These are phyloP conservation scores for Botryotinia calthae DNA, from an alignment of 2,329 filamentous ascomycete species.

Conservation along the genomic window DNA sequence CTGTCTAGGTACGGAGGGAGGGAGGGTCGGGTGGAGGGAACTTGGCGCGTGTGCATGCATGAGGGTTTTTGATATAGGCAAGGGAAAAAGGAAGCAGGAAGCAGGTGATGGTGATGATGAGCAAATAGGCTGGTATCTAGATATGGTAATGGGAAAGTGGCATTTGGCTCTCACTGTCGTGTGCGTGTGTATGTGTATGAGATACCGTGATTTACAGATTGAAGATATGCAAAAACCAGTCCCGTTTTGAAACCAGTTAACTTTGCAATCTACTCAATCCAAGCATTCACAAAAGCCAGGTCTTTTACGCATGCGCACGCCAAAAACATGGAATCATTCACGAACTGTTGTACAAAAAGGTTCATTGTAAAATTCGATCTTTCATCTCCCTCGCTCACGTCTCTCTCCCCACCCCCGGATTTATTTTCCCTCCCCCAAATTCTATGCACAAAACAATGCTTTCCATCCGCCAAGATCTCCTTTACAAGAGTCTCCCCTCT, in stretches of 20 bases:
- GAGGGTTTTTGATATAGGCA: neutral
- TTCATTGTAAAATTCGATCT: slow-evolving; percentile 3
- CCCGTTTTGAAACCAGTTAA: neutral
- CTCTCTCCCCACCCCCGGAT: neutral
- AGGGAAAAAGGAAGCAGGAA: neutral
- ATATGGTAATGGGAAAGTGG: neutral
- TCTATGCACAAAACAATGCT: slow-evolving; percentile 18
- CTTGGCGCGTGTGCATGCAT: neutral
- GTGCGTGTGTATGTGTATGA: neutral
- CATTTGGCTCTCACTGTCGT: neutral
- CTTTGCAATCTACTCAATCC: neutral
- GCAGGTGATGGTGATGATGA: neutral
- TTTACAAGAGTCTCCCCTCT: neutral
- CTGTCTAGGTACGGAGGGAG: neutral
- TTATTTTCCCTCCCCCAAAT: neutral
- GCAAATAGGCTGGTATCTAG: neutral
- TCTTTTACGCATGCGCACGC: neutral
- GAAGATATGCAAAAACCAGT: neutral
- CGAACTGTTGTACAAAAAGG: slow-evolving; percentile 12
- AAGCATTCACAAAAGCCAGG: neutral
- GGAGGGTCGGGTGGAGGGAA: neutral
- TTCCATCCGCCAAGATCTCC: neutral
- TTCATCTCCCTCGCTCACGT: slow-evolving; percentile 1
- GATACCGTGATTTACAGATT: neutral
- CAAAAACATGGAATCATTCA: neutral